Percentiles rank a stretch among this genome's conserved stretches.
phyloP scores from a whole-genome alignment of 2,329 filamentous ascomycete species.

The Decorospora gaudefroyi region DNA sequence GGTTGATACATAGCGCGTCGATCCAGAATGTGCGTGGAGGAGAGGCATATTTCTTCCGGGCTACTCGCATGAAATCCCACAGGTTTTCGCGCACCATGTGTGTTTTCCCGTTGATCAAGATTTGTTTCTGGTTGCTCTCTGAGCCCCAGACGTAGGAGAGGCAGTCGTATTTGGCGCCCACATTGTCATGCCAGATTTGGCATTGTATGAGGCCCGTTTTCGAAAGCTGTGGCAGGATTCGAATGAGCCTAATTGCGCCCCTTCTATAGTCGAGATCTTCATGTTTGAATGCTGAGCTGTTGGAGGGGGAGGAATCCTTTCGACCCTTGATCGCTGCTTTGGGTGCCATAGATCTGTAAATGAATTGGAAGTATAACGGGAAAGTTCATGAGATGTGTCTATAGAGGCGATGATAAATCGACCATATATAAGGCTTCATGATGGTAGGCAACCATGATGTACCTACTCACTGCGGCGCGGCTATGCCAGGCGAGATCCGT shows the following conservation, averaged over 20 bases:
- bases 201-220: constrained; percentile 8
- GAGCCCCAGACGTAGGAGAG: constrained; percentile 20
- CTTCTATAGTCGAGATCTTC: constrained; percentile 7
- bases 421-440: no score
- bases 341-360: no score
- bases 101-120: constrained; percentile 7
- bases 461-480: no score
- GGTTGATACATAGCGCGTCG: constrained; percentile 40
- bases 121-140: background rate
- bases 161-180: constrained; percentile 9
- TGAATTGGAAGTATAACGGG: no score
- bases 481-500: no score
- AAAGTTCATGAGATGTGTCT: no score
- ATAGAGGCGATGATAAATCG: no score
- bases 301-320: background rate
- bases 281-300: background rate
- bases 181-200: constrained; percentile 2
- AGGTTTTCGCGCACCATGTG: constrained; percentile 14
- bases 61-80: constrained; percentile 9
- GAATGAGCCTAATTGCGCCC: constrained; percentile 9
- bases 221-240: constrained; percentile 5
- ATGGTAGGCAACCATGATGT: no score
- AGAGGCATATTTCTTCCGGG: background rate
- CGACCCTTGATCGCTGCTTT: background rate
- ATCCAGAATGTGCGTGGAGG: constrained; percentile 21